Percentiles rank a stretch among this genome's conserved stretches.
Evolutionary conservation across 1,284 basidiomycete species (phyloP).

Genomic region (Microbotryum scabiosae): DNA sequence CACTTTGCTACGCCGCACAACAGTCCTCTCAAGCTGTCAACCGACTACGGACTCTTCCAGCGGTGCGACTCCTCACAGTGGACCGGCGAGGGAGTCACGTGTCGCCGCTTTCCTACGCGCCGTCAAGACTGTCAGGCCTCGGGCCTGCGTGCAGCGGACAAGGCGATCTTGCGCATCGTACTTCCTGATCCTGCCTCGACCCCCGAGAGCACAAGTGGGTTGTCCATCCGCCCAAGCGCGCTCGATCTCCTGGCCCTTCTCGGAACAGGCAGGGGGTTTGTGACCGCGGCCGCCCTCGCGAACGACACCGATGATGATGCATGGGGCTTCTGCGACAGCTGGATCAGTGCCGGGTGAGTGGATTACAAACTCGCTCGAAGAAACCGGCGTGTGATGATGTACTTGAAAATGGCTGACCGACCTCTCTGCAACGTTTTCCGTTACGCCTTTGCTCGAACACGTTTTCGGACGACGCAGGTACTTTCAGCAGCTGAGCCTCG

Average conservation of each 20-base stretch:
- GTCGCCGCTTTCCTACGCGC: slow-evolving; percentile 7
- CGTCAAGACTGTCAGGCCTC: not conserved
- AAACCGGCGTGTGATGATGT: not conserved
- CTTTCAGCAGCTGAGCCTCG: slow-evolving; percentile 1
- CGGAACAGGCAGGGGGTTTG: slow-evolving; percentile 5
- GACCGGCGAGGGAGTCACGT: not conserved
- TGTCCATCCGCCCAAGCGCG: not conserved
- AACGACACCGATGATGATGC: not conserved
- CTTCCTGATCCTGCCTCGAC: too few relatives aligned
- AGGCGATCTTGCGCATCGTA: too few relatives aligned
- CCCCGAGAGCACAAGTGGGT: too few relatives aligned
- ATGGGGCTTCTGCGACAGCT: slow-evolving; percentile 8
- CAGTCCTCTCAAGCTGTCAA: not conserved
- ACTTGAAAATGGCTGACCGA: not conserved
- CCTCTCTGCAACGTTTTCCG: not conserved
- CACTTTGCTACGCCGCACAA: not conserved
- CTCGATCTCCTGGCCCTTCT: not conserved
- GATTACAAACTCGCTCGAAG: not conserved
- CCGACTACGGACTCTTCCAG: slow-evolving; percentile 5
- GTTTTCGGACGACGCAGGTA: not conserved
- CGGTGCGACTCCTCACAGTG: not conserved
- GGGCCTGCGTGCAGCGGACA: too few relatives aligned
- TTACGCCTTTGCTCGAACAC: not conserved
- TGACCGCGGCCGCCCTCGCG: not conserved
- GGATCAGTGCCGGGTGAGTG: slow-evolving; percentile 8